phyloP scores from a whole-genome alignment of 495 filamentous ascomycete species.

The Aspergillus egyptiacus region DNA sequence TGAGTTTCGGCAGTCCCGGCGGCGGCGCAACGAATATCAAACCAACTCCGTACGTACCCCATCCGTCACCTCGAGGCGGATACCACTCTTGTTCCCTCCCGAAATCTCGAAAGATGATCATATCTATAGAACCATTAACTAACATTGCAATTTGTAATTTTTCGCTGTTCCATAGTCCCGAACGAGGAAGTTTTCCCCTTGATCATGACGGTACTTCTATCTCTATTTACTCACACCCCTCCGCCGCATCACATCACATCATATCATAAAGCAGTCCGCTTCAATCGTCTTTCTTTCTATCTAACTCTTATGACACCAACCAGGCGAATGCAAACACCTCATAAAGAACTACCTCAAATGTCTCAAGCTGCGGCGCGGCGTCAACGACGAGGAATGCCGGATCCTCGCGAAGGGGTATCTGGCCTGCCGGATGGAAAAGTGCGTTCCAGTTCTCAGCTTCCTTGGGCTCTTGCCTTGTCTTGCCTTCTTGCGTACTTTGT shows the following conservation, averaged over 20 bases:
- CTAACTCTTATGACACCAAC: not conserved
- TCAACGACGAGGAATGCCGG: conserved; percentile 81
- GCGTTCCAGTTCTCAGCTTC: conserved; percentile 26
- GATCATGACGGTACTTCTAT: conserved; percentile 76
- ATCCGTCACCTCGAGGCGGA: too few relatives aligned
- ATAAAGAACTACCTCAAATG: conserved; percentile 81
- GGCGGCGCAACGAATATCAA: conserved; percentile 61
- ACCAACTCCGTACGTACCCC: conserved; percentile 64
- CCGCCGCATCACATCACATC: not conserved
- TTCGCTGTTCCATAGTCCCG: conserved; percentile 51
- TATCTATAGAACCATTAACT: too few relatives aligned
- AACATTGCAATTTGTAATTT: not conserved
- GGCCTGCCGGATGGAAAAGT: conserved; percentile 91
- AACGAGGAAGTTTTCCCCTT: conserved; percentile 92
- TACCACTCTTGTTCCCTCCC: too few relatives aligned
- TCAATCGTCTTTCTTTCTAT: too few relatives aligned
- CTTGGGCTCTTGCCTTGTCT: not conserved
- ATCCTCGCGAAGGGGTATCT: conserved; percentile 82
- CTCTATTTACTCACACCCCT: not conserved
- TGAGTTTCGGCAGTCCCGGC: conserved; percentile 75
- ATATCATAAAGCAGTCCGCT: too few relatives aligned
- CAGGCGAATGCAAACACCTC: conserved; percentile 88
- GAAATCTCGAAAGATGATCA: too few relatives aligned
- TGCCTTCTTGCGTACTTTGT: not conserved
- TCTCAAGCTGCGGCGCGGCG: conserved; percentile 70